phyloP scores from a whole-genome alignment of 345 rosid genomes.

The Pugionium cornutum region DNA sequence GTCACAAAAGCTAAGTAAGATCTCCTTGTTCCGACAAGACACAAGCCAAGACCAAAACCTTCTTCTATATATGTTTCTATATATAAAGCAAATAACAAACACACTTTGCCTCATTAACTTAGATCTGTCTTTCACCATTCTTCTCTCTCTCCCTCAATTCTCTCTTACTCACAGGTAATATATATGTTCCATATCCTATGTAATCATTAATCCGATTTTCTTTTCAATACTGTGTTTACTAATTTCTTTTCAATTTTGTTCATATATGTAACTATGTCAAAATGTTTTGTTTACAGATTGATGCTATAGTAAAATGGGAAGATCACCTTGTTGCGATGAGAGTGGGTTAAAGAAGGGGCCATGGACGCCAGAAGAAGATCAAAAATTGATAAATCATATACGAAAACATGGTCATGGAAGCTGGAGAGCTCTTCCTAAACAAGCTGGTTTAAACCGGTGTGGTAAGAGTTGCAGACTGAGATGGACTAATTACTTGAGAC shows the following conservation, averaged over 20 bases:
- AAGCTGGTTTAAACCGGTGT: slow-evolving; percentile 73
- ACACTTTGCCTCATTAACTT: slow-evolving; percentile 26
- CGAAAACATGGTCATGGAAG: slow-evolving; percentile 68
- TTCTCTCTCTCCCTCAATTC: slow-evolving; percentile 24
- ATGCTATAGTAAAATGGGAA: slow-evolving; percentile 36
- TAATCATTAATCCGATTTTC: not conserved
- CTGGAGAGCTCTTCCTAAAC: slow-evolving; percentile 76
- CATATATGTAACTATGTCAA: not conserved
- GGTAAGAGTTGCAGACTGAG: slow-evolving; percentile 82
- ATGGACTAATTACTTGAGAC: slow-evolving; percentile 82
- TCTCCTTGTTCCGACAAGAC: slow-evolving; percentile 39
- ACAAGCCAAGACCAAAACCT: slow-evolving; percentile 28
- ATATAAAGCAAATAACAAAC: slow-evolving; percentile 32
- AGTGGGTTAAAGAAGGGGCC: slow-evolving; percentile 70
- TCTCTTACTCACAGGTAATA: slow-evolving; percentile 9
- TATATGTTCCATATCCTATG: not conserved
- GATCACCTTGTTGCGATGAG: slow-evolving; percentile 50
- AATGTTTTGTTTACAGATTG: not conserved
- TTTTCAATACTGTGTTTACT: slow-evolving; percentile 5
- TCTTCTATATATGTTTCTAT: slow-evolving; percentile 28
- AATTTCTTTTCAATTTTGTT: slow-evolving; percentile 6
- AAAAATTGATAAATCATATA: slow-evolving; percentile 53
- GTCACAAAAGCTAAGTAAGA: slow-evolving; percentile 37
- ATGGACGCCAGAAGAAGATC: slow-evolving; percentile 77
- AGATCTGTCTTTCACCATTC: slow-evolving; percentile 8